phyloP scores from a whole-genome alignment of 1,284 basidiomycete species.

The Cryptococcus hybrid region DNA sequence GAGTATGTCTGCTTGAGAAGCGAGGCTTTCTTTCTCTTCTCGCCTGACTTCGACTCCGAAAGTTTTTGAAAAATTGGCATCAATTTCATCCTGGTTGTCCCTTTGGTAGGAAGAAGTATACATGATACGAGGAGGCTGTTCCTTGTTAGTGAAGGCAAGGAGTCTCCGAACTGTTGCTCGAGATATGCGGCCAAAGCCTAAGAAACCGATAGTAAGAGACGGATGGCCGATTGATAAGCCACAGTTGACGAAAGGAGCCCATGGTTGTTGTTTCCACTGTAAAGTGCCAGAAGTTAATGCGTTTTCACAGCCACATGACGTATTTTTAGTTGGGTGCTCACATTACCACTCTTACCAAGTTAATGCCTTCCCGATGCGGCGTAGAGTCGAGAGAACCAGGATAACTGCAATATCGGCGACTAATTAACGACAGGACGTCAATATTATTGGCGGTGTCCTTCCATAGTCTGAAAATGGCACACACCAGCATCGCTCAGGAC shows the following conservation, averaged over 20 bases:
- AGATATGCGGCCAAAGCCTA: constrained; percentile 91
- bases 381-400: constrained; percentile 85
- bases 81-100: constrained; percentile 53
- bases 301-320: not conserved
- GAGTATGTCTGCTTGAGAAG: constrained; percentile 70
- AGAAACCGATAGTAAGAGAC: constrained; percentile 70
- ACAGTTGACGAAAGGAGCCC: constrained; percentile 65
- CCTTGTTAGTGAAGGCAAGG: constrained; percentile 63
- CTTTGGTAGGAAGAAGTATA: constrained; percentile 40
- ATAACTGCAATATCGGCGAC: constrained; percentile 86
- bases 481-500: constrained; percentile 82
- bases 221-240: constrained; percentile 53
- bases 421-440: constrained; percentile 26
- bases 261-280: constrained; percentile 64
- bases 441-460: no score
- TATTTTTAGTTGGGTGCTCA: constrained; percentile 33
- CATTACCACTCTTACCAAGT: constrained; percentile 66
- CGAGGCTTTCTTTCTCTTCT: constrained; percentile 66
- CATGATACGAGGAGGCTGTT: constrained; percentile 29
- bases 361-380: constrained; percentile 69
- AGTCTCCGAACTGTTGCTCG: constrained; percentile 74
- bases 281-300: not conserved
- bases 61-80: constrained; percentile 55
- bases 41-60: constrained; percentile 59
- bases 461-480: constrained; percentile 10